phyloP scores from a whole-genome alignment of 1,284 basidiomycete genomes.

The Cryptococcus depauperatus region DNA sequence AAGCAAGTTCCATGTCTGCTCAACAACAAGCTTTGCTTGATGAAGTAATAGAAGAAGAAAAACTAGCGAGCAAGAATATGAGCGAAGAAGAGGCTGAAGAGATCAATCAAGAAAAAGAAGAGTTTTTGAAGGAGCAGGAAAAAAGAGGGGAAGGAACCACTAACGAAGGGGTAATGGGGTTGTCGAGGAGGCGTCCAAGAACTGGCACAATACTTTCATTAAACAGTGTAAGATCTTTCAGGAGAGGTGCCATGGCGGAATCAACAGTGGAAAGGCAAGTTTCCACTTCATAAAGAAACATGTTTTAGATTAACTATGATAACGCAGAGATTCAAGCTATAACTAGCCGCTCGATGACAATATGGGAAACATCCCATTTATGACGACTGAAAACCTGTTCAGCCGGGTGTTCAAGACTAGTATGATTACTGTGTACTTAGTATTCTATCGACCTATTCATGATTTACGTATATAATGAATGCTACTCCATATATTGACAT shows the following conservation, averaged over 20 bases:
- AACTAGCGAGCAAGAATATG: conserved; percentile 9
- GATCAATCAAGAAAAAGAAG: conserved; percentile 18
- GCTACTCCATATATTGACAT: no score
- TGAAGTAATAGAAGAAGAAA: conserved; percentile 33
- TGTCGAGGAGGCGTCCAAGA: background rate
- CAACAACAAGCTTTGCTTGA: conserved; percentile 19
- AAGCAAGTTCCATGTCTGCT: conserved; percentile 9
- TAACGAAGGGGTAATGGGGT: background rate
- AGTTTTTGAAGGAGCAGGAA: conserved; percentile 20
- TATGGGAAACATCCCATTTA: no score
- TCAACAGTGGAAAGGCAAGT: no score
- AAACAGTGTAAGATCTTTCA: background rate
- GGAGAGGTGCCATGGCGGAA: background rate
- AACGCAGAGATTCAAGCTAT: no score
- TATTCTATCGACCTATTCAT: no score
- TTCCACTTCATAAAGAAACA: no score
- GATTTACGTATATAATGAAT: no score
- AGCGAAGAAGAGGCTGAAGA: conserved; percentile 15
- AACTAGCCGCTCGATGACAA: no score
- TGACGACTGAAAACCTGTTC: no score
- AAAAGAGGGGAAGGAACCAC: background rate
- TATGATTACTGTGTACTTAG: no score
- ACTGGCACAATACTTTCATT: background rate
- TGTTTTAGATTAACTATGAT: no score
- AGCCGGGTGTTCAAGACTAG: no score